These are phyloP conservation scores for Pythium graminicola DNA, from an alignment of 352 stramenopile genomes.

Conservation along the genomic window DNA sequence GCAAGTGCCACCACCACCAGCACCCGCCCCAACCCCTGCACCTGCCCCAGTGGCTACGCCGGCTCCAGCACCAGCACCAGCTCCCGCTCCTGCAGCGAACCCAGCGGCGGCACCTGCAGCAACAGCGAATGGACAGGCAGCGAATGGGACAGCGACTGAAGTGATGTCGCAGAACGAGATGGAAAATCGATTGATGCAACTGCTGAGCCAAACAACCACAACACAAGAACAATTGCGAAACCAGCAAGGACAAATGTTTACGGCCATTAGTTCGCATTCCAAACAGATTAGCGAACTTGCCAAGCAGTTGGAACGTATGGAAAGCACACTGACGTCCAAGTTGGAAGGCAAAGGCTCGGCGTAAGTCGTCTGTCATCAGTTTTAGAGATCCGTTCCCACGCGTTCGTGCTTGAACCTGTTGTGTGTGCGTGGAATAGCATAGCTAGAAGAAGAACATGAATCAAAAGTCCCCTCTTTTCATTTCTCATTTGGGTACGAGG, in stretches of 20 bases:
- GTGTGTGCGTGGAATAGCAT: slow-evolving; percentile 15
- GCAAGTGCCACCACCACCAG: slow-evolving; percentile 7
- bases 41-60: neutral
- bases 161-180: slow-evolving; percentile 50
- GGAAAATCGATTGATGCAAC: slow-evolving; percentile 63
- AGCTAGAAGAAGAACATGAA: slow-evolving; percentile 10
- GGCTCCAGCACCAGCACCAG: neutral
- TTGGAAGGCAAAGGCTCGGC: slow-evolving; percentile 23
- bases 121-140: neutral
- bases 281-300: slow-evolving; percentile 75
- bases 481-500: slow-evolving; percentile 15
- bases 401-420: neutral
- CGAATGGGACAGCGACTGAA: neutral
- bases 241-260: slow-evolving; percentile 78
- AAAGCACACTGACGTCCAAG: slow-evolving; percentile 57
- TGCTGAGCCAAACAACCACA: slow-evolving; percentile 73
- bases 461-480: neutral
- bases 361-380: neutral
- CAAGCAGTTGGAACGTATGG: slow-evolving; percentile 77
- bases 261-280: slow-evolving; percentile 62
- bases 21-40: neutral
- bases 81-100: neutral
- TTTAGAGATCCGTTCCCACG: neutral
- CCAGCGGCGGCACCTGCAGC: neutral
- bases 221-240: slow-evolving; percentile 76